These are phyloP conservation scores for Taxillus chinensis DNA, from an alignment of 164 flowering plant genomes.

Conservation along the genomic window DNA sequence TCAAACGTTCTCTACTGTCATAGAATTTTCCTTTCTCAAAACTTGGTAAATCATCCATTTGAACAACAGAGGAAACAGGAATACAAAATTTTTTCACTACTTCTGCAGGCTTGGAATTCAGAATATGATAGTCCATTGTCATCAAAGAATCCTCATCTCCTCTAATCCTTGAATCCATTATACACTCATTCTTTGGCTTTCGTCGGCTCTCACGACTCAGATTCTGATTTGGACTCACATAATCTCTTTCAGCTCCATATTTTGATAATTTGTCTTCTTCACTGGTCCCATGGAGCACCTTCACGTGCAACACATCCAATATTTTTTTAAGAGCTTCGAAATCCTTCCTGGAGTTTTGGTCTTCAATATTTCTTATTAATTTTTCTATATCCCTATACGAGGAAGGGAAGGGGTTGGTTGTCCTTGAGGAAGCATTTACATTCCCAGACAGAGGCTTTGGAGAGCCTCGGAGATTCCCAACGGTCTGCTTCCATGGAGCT, in stretches of 20 bases:
- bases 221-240: constrained; percentile 9
- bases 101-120: constrained; percentile 61
- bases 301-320: constrained; percentile 55
- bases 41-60: constrained; percentile 22
- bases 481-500: constrained; percentile 55
- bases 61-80: constrained; percentile 28
- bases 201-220: constrained; percentile 8
- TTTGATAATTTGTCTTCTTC: constrained; percentile 29
- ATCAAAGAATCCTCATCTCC: constrained; percentile 13
- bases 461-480: constrained; percentile 20
- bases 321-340: constrained; percentile 70
- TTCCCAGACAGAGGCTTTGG: constrained; percentile 23
- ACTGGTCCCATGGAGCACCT: constrained; percentile 31
- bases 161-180: constrained; percentile 9
- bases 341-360: constrained; percentile 52
- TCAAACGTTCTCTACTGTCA: constrained; percentile 17
- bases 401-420: constrained; percentile 30
- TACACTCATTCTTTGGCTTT: constrained; percentile 10
- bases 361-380: constrained; percentile 47
- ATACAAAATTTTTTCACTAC: constrained; percentile 32
- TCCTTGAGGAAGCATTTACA: constrained; percentile 11
- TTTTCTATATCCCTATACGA: constrained; percentile 44
- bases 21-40: constrained; percentile 9
- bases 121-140: constrained; percentile 45
- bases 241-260: constrained; percentile 11